Evolutionary conservation across 2,329 filamentous ascomycete species (phyloP).

Genomic region (Curvularia eragrostidis): DNA sequence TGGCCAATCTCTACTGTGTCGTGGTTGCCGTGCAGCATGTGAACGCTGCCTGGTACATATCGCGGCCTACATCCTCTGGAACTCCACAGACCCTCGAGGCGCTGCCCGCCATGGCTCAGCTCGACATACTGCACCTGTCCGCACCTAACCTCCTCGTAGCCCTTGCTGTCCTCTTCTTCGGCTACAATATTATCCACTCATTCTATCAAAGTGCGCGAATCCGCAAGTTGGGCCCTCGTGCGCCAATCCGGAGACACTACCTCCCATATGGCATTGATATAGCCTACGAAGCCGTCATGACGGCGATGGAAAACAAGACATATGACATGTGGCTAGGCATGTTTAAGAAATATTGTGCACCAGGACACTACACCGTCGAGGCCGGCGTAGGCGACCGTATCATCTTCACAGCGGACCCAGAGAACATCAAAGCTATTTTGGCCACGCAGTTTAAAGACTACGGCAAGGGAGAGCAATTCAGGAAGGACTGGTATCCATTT

Average conservation of each 20-base stretch:
- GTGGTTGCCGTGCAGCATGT: slow-evolving; percentile 6
- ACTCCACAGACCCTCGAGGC: background rate
- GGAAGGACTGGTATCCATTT: slow-evolving; percentile 76
- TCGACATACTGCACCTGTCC: slow-evolving; percentile 27
- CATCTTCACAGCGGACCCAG: slow-evolving; percentile 79
- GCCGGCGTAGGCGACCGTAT: slow-evolving; percentile 64
- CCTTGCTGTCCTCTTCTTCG: slow-evolving; percentile 27
- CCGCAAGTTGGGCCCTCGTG: slow-evolving; percentile 54
- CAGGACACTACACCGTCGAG: slow-evolving; percentile 66
- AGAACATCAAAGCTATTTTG: slow-evolving; percentile 91
- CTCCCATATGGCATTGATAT: slow-evolving; percentile 67
- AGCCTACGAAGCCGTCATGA: slow-evolving; percentile 62
- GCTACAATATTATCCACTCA: slow-evolving; percentile 24
- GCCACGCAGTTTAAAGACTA: slow-evolving; percentile 85
- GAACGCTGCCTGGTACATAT: slow-evolving; percentile 14
- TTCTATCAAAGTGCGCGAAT: slow-evolving; percentile 49
- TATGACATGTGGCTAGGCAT: slow-evolving; percentile 66
- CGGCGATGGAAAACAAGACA: slow-evolving; percentile 62
- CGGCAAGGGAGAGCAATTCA: slow-evolving; percentile 80
- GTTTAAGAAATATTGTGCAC: slow-evolving; percentile 53
- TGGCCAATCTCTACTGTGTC: background rate
- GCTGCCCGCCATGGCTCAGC: slow-evolving; percentile 32
- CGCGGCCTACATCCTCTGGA: slow-evolving; percentile 3
- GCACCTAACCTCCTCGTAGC: slow-evolving; percentile 33
- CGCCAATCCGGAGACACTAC: slow-evolving; percentile 48